These are phyloP conservation scores for Plasmodium berghei DNA, from an alignment of 169 alveolate genomes.

Conservation along the genomic window DNA sequence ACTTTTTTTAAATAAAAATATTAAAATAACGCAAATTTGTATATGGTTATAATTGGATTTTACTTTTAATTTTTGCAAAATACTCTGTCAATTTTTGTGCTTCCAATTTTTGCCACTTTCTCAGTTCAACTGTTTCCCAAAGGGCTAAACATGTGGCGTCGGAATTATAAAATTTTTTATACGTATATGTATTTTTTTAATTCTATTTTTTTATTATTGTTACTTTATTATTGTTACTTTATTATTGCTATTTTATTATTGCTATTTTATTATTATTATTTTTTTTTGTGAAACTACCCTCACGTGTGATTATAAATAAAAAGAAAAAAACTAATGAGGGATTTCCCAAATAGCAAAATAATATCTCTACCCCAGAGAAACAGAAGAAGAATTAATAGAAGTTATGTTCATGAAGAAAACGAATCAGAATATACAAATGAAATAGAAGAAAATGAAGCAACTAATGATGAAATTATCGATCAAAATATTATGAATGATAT, in stretches of 20 bases:
- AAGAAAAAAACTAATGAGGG: constrained; percentile 6
- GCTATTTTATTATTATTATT: background rate
- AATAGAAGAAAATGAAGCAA: background rate
- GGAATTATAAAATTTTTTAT: too few relatives aligned
- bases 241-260: background rate
- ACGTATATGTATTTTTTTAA: background rate
- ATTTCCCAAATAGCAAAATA: constrained; percentile 16
- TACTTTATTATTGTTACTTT: background rate
- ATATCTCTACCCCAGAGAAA: constrained; percentile 70
- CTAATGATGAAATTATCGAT: background rate
- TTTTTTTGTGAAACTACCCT: background rate
- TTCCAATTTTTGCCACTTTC: too few relatives aligned
- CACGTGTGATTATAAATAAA: background rate
- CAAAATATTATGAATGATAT: background rate
- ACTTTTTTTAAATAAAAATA: too few relatives aligned
- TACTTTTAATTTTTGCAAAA: too few relatives aligned
- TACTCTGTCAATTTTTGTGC: too few relatives aligned
- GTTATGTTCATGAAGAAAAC: constrained; percentile 17
- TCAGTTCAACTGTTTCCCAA: too few relatives aligned
- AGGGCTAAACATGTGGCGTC: too few relatives aligned
- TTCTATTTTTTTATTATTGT: background rate
- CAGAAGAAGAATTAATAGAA: constrained; percentile 23
- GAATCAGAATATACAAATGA: background rate
- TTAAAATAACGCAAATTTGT: too few relatives aligned
- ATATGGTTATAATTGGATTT: too few relatives aligned